Conservation (phyloP, 352 stramenopile genomes). For the Phytophthora gonapodyides region DNA sequence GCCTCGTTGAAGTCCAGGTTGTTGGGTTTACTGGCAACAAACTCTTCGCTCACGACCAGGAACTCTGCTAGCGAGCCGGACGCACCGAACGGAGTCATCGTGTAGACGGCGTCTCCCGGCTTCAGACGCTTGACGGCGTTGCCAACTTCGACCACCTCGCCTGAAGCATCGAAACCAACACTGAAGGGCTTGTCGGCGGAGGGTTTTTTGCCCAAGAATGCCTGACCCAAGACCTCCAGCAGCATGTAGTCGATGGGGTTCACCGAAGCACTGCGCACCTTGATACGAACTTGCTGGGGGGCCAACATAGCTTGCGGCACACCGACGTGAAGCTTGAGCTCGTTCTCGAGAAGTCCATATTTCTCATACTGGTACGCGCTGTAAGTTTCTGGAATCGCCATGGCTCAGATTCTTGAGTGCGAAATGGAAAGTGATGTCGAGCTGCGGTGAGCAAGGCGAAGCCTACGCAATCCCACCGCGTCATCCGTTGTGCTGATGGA, state of each 20-base stretch:
- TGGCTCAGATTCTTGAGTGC: constrained; percentile 1
- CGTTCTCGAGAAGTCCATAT: constrained; percentile 15
- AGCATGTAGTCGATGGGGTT: constrained; percentile 69
- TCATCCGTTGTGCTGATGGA: too few species aligned
- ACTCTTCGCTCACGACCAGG: constrained; percentile 15
- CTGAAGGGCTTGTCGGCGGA: constrained; percentile 26
- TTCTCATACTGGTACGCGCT: constrained; percentile 27
- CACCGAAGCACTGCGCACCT: constrained; percentile 50
- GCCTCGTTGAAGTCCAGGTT: constrained; percentile 39
- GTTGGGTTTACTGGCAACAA: constrained; percentile 35
- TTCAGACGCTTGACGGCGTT: constrained; percentile 24
- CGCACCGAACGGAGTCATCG: not conserved
- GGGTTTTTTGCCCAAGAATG: constrained; percentile 21
- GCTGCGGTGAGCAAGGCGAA: too few species aligned
- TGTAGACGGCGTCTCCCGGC: constrained; percentile 38
- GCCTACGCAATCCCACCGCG: too few species aligned
- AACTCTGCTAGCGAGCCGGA: constrained; percentile 44
- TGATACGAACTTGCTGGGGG: constrained; percentile 46
- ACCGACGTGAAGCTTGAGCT: constrained; percentile 19
- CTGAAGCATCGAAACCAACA: constrained; percentile 40
- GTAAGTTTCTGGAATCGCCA: constrained; percentile 22
- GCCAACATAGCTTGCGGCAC: constrained; percentile 15
- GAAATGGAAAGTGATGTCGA: too few species aligned
- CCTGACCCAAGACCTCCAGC: constrained; percentile 23
- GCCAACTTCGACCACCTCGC: constrained; percentile 35